Base-by-base conservation (phyloP, 2,329 filamentous ascomycete species). In the Exophiala xenobiotica region DNA sequence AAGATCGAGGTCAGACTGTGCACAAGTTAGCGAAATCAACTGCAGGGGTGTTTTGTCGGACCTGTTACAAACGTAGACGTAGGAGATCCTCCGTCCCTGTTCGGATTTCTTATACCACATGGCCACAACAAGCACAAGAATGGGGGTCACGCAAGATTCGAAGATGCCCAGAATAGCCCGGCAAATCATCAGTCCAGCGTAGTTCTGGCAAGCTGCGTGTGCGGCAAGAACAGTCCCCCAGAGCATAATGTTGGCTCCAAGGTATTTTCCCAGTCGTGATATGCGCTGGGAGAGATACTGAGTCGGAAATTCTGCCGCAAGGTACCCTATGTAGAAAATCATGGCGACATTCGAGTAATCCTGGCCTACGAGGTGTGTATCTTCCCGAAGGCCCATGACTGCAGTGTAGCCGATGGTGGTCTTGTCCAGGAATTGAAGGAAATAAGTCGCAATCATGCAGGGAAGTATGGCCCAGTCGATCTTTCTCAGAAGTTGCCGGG, bases 261-360 rank as follows among this genome's bases (percentile, higher is more conserved):
- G 41, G 16, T 51, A 49, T 35, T 53, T 61, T 2, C 62, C 63
- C 20, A 57, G 58, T 8, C 58, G 59, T 2, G 58, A 61, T 2
- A 66, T 63, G 9, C 61, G 64, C 45, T 67, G 65, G 2, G 65
- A 64, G 3, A 68, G 57, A 37, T 65, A 62, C 38, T 68, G 68
- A 23, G 71, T 70, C 0, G 72, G 71, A 47, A 72, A 74, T 33
- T 77, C 74, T 1, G 71, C 73, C 0, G 68, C 60, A 2, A 78
- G 6, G 41, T 70, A 71, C 3, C 70, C 78, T 12, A 81, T 69
- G 53, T 80, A 81, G 61, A 81, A 81, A 3, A 81, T 75, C 18
- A 71, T 76, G 1, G 76, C 74, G n/a, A 79, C 70, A 77, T 78
- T 80, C 39, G 71, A 72, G 53, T 81, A 82, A 46, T 80, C 65